phyloP scores from a whole-genome alignment of 2,329 filamentous ascomycete genomes.

The Metarhizium album region DNA sequence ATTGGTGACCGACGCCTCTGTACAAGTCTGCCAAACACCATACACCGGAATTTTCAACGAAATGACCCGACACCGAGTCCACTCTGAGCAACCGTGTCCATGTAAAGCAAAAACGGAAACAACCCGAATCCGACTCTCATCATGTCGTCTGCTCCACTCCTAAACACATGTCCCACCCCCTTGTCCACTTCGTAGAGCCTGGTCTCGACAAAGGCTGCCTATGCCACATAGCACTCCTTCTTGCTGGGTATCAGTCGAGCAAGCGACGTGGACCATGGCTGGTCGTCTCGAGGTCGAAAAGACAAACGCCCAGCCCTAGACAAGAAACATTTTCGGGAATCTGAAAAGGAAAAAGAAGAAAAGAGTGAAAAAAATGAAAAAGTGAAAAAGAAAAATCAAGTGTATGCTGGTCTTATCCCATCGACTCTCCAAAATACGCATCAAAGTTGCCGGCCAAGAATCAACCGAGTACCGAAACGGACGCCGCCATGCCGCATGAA shows the following conservation, averaged over 20 bases:
- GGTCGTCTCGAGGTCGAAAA: not conserved
- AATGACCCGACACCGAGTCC: not conserved
- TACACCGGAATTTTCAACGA: not conserved
- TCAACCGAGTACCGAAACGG: constrained; percentile 16
- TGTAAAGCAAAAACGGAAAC: not conserved
- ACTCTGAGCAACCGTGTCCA: too few relatives aligned
- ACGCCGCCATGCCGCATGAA: constrained; percentile 28
- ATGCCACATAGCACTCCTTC: not conserved
- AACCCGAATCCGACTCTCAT: not conserved
- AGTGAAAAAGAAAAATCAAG: not conserved
- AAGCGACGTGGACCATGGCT: not conserved
- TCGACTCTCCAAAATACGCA: constrained; percentile 9
- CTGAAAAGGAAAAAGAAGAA: constrained; percentile 9
- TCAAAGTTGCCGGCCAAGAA: not conserved
- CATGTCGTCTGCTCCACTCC: not conserved
- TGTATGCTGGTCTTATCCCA: constrained; percentile 1
- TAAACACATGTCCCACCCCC: not conserved
- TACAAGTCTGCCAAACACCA: constrained; percentile 2
- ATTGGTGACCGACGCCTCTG: not conserved
- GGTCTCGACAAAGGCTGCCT: constrained; percentile 2
- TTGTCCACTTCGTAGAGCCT: constrained; percentile 1
- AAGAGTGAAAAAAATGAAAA: too few relatives aligned
- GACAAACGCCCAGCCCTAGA: constrained; percentile 8
- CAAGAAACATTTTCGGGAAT: constrained; percentile 3
- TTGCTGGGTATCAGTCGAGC: constrained; percentile 11